Base-by-base conservation (phyloP, 352 stramenopile species). In the Blastocystis sp. region DNA sequence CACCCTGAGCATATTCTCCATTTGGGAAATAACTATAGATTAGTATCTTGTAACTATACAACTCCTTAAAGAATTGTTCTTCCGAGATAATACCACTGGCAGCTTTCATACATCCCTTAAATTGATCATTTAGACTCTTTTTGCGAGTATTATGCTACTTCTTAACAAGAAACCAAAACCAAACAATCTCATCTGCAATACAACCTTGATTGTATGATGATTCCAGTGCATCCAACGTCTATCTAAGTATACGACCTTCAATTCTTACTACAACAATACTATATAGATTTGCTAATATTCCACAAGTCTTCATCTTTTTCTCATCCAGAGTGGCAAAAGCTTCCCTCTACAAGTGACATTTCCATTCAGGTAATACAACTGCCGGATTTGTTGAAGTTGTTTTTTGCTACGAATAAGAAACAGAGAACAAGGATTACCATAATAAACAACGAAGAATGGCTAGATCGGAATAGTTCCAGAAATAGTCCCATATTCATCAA, bases 51-150 rank as follows among this genome's bases (percentile, higher is more conserved):
- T 19, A 32, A 49, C 0, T 29, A 52, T 24, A 21, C 14, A 27
- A 83, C 71, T 83, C 71, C 58, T 83, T 83, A 37, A 83, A 83
- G 42, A 83, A 83, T 49, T 83, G 71, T 1, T 83, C 71, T 37
- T 83, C 71, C 19, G 71, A 83, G 29, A 83, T 54, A 32, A 83
- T 32, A 35, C 71, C 71, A 42, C 58, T 83, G 3, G 71, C 46
- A n/a, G 42, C 71, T 24, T 66, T 83, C 29, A 83, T 83, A 29
- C 42, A 66, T 29, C 49, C 42, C 46, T 83, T 83, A 56, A 83
- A 83, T 39, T 83, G 71, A 21, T 83, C 46, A 1, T 43, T 66
- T n/a, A 83, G 43, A 39, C 42, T 66, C 35, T 51, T 49, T 27
- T 83, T 83, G n/a, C 42, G 29, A 52, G 49, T 16, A 11, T 27